A percentile compares a stretch with the other conserved stretches of the same genome.
Conservation (phyloP, 345 rosid species). For the Syzygium oleosum region DNA sequence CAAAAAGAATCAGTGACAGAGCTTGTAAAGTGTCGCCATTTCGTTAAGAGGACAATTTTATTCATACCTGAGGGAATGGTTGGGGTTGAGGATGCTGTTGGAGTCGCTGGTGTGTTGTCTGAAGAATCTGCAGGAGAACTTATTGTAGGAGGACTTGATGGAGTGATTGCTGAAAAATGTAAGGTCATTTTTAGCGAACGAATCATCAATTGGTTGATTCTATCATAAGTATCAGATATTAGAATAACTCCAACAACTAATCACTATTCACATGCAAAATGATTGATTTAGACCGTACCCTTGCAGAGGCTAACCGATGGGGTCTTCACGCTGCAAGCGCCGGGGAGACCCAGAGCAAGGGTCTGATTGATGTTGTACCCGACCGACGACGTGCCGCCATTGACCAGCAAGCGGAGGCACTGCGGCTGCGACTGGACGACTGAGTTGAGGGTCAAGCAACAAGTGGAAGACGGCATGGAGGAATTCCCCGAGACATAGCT, state of each 20-base stretch:
- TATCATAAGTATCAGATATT: background rate
- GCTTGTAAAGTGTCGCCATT: background rate
- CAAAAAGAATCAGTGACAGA: background rate
- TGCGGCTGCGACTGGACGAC: constrained; percentile 38
- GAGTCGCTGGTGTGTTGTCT: constrained; percentile 5
- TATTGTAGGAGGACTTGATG: constrained; percentile 9
- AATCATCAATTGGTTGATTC: background rate
- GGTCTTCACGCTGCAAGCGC: constrained; percentile 27
- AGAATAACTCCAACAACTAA: background rate
- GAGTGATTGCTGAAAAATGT: constrained; percentile 3
- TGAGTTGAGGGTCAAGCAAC: constrained; percentile 41
- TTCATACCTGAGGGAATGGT: constrained; percentile 15
- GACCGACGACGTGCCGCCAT: constrained; percentile 14
- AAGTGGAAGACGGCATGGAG: constrained; percentile 37
- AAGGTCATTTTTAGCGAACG: background rate
- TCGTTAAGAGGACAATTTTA: background rate
- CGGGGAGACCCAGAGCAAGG: constrained; percentile 25
- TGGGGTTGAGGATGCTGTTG: constrained; percentile 10
- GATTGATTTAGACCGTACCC: background rate
- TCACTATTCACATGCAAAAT: background rate
- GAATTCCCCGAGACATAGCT: constrained; percentile 34
- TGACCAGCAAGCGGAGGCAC: constrained; percentile 37
- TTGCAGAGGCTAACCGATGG: constrained; percentile 19
- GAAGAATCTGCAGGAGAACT: constrained; percentile 12
- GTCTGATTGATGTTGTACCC: constrained; percentile 26